Conservation (phyloP, 768 basidiomycete genomes). For the Cystobasidium onofrii region DNA sequence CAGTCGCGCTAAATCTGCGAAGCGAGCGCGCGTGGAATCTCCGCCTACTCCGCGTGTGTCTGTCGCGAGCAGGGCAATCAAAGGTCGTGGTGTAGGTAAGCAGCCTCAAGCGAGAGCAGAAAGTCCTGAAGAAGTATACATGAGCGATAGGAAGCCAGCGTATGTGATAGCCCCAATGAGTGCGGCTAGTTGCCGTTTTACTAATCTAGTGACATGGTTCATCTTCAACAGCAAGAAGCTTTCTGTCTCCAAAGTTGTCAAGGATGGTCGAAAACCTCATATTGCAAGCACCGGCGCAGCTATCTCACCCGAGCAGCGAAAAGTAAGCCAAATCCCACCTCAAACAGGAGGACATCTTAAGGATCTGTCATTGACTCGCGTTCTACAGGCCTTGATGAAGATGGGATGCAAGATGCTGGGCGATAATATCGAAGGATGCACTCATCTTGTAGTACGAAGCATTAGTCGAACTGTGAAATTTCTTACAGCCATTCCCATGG, state of each 20-base stretch:
- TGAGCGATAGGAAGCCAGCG: constrained; percentile 25
- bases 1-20: not conserved
- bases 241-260: constrained; percentile 15
- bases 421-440: constrained; percentile 59
- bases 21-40: constrained; percentile 3
- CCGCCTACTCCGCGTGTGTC: constrained; percentile 21
- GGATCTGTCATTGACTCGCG: too few relatives aligned
- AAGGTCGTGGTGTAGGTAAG: not conserved
- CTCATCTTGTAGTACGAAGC: constrained; percentile 63
- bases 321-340: not conserved
- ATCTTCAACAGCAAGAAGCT: not conserved
- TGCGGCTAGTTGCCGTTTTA: too few relatives aligned
- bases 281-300: constrained; percentile 64
- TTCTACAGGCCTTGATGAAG: constrained; percentile 55
- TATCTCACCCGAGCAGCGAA: constrained; percentile 43
- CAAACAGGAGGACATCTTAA: too few relatives aligned
- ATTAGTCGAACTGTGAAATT: constrained; percentile 82
- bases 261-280: constrained; percentile 43
- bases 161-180: not conserved
- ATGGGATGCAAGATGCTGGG: constrained; percentile 60
- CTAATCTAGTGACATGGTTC: too few relatives aligned
- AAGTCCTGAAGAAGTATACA: not conserved
- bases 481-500: constrained; percentile 61
- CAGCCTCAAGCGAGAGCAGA: constrained; percentile 1
- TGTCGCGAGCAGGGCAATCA: constrained; percentile 18